Percentiles rank a stretch among this genome's conserved stretches.
These are phyloP conservation scores for Hyaloperonospora brassicae DNA, from an alignment of 352 stramenopile species.

Conservation along the genomic window DNA sequence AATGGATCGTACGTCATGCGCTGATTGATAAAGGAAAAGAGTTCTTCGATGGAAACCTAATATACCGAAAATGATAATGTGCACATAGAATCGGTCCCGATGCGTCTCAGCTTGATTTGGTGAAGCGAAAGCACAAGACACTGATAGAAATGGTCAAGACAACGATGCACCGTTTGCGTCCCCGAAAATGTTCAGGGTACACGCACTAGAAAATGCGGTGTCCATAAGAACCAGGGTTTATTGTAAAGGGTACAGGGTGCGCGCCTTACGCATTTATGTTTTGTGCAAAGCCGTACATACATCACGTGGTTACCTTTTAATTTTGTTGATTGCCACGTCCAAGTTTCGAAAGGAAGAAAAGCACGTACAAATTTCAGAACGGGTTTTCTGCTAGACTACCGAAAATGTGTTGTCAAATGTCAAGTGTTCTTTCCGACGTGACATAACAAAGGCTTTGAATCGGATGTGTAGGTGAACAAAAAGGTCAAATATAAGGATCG, in stretches of 20 bases:
- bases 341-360: not conserved
- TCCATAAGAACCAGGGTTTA: constrained; percentile 10
- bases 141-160: constrained; percentile 8
- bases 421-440: constrained; percentile 9
- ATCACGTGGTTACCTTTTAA: constrained; percentile 8
- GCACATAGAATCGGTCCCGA: constrained; percentile 4
- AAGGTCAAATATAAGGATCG: too few relatives aligned
- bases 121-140: constrained; percentile 7
- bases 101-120: constrained; percentile 4
- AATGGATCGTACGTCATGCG: not conserved
- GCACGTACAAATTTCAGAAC: constrained; percentile 1
- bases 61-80: not conserved
- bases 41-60: constrained; percentile 5
- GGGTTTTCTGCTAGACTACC: constrained; percentile 7
- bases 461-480: constrained; percentile 7
- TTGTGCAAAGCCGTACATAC: not conserved
- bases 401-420: constrained; percentile 6
- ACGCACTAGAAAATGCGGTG: constrained; percentile 6
- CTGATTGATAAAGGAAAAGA: constrained; percentile 9
- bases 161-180: constrained; percentile 8
- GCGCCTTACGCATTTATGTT: not conserved
- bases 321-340: not conserved
- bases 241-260: constrained; percentile 1
- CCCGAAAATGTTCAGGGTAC: constrained; percentile 5
- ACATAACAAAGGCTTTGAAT: not conserved